Conservation (phyloP, 202 grass and related monocot genomes). For the Setaria viridis region DNA sequence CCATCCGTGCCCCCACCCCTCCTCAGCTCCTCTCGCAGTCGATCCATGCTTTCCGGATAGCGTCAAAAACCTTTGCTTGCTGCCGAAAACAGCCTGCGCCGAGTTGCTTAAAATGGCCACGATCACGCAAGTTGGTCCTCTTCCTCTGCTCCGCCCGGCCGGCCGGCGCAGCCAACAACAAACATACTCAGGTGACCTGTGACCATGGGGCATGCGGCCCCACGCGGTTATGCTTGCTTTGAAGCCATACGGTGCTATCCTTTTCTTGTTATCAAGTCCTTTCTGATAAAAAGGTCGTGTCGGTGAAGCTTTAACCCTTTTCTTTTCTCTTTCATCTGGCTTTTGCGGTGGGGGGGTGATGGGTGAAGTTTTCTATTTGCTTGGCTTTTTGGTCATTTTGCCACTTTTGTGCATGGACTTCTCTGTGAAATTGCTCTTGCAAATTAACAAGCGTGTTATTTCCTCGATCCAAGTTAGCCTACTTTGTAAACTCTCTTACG, state of each 20-base stretch:
- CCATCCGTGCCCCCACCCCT: no score
- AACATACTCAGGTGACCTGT: constrained; percentile 2
- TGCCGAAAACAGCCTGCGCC: constrained; percentile 54
- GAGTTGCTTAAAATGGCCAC: constrained; percentile 42
- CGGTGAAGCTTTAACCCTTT: not conserved
- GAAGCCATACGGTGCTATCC: not conserved
- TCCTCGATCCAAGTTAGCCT: no score
- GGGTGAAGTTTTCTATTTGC: not conserved
- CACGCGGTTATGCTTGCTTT: constrained; percentile 23
- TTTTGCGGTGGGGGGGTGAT: no score
- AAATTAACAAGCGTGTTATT: not conserved
- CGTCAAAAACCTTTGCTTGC: constrained; percentile 40
- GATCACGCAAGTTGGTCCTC: not conserved
- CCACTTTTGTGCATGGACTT: not conserved
- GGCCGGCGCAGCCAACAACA: not conserved
- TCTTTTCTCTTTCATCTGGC: not conserved
- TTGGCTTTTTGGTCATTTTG: not conserved
- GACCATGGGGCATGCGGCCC: not conserved
- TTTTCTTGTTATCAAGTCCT: constrained; percentile 8
- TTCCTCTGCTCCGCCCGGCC: no score
- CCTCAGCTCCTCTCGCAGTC: not conserved
- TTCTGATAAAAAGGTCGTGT: not conserved
- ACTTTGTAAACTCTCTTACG: no score
- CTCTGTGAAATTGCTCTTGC: not conserved
- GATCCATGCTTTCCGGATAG: constrained; percentile 41